A percentile compares a stretch with the other conserved stretches of the same genome.
phyloP scores from a whole-genome alignment of 1,139 yeast species.

The Debaryomycetaceae sp. region DNA sequence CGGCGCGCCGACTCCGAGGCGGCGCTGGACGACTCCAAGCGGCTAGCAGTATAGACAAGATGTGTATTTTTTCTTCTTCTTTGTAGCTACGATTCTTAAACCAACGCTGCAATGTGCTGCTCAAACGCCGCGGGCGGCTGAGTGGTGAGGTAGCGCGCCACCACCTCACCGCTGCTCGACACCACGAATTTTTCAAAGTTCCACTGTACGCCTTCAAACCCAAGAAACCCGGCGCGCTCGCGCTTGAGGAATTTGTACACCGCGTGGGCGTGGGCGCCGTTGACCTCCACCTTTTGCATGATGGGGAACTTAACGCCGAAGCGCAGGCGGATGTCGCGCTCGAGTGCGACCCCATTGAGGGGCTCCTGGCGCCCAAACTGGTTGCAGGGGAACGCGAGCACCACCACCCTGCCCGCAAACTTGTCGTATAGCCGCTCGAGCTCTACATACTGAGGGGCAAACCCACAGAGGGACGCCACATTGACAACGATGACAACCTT shows the following conservation, averaged over 20 bases:
- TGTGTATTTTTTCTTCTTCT: neutral
- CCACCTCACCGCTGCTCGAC: conserved; percentile 68
- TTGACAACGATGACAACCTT: conserved; percentile 40
- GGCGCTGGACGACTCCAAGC: conserved; percentile 12
- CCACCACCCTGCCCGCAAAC: conserved; percentile 28
- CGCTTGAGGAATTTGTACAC: conserved; percentile 30
- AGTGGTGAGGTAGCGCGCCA: conserved; percentile 63
- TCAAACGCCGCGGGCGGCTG: conserved; percentile 63
- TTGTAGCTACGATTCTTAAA: conserved; percentile 16
- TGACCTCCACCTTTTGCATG: conserved; percentile 32
- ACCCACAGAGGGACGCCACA: conserved; percentile 45
- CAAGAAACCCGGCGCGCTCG: conserved; percentile 49
- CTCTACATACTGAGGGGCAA: conserved; percentile 37
- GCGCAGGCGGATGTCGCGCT: conserved; percentile 43
- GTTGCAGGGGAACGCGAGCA: conserved; percentile 42
- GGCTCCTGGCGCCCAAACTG: conserved; percentile 82
- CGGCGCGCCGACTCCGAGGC: conserved; percentile 14
- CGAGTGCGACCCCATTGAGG: conserved; percentile 49
- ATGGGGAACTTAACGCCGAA: conserved; percentile 54
- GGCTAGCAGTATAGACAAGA: no score
- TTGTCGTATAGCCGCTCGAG: conserved; percentile 30
- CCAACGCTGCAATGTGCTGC: conserved; percentile 40
- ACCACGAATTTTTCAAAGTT: conserved; percentile 90
- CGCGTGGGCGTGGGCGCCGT: conserved; percentile 28
- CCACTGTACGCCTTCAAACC: conserved; percentile 85